Base-by-base conservation (phyloP, 2,329 filamentous ascomycete genomes). In the Talaromyces sp. region DNA sequence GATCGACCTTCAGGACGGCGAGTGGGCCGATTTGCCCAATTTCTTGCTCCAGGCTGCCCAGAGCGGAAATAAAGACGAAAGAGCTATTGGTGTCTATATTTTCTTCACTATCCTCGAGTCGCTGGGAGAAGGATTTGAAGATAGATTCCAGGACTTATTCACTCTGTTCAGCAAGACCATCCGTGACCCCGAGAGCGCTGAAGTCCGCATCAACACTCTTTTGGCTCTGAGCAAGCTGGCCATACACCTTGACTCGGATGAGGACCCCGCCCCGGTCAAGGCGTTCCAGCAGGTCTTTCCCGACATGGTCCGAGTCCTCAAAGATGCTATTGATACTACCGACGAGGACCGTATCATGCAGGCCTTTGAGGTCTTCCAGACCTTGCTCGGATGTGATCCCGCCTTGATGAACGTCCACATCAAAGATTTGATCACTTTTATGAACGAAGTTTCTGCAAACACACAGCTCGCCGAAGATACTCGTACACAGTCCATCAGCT, bases 281-380 rank as follows among this genome's bases (percentile, higher is more conserved):
- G 82, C 87, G 56, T 89, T 98, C 74, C 91, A 96, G 77, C 82
- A 84, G 67, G 86, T 95, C 62, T 84, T 98, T 64, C 93, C 95
- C 11, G 80, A 86, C 70, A 95, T 98, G 89, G 93, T 98, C 64
- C 85, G 87, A 66, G 91, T 97, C 11, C 84, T 98, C 68, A 95
- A 96, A 83, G 84, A 88, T 66, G 86, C 90, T 28, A 90, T 98
- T 63, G 85, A 92, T 70, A 84, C 85, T 63, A 85, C 86, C 63
- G 90, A 97, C 70, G 93, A 97, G 70, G 93, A 96, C 73, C 89
- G 90, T 74, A 88, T 90, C 69, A 91, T 93, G 82, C 88, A 93
- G 73, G 87, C 92, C 28, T 99, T 98, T 70, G 95, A 98, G 75
- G 92, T 96, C 68, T 96, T 98, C 85, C 95, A 98, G 81, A 95